Conservation (phyloP, 345 rosid genomes). For the Bruguiera gymnorhiza region DNA sequence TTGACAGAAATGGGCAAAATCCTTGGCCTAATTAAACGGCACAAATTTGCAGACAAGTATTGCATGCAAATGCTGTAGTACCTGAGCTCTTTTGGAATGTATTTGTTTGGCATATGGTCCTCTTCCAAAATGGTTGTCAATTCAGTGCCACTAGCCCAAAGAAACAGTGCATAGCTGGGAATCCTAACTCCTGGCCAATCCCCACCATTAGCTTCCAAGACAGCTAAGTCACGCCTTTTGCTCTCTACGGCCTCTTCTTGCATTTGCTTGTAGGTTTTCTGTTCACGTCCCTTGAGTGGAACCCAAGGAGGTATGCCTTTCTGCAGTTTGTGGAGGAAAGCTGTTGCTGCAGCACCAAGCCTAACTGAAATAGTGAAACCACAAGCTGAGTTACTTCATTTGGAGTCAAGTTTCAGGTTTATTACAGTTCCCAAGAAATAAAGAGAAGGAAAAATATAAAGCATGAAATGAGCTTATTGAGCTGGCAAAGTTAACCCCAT, state of each 20-base stretch:
- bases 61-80: conserved; percentile 18
- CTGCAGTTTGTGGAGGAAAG: conserved; percentile 76
- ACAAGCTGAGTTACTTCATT: conserved; percentile 14
- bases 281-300: conserved; percentile 72
- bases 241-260: conserved; percentile 83
- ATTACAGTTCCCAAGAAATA: background rate
- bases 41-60: conserved; percentile 6
- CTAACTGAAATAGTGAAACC: conserved; percentile 50
- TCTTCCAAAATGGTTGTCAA: conserved; percentile 64
- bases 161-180: conserved; percentile 87
- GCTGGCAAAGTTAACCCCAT: no score
- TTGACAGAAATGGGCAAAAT: background rate
- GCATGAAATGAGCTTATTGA: background rate
- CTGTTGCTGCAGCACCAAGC: conserved; percentile 85
- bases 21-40: background rate
- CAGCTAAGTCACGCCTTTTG: conserved; percentile 79
- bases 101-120: conserved; percentile 95
- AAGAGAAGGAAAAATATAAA: background rate
- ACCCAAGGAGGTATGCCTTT: conserved; percentile 90
- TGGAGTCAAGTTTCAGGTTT: background rate
- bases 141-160: conserved; percentile 94
- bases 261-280: conserved; percentile 70
- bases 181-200: conserved; percentile 86
- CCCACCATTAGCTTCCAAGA: conserved; percentile 78
- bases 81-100: conserved; percentile 83